A percentile compares a stretch with the other conserved stretches of the same genome.
phyloP scores from a whole-genome alignment of 768 basidiomycete genomes.

The Tylopilus felleus region DNA sequence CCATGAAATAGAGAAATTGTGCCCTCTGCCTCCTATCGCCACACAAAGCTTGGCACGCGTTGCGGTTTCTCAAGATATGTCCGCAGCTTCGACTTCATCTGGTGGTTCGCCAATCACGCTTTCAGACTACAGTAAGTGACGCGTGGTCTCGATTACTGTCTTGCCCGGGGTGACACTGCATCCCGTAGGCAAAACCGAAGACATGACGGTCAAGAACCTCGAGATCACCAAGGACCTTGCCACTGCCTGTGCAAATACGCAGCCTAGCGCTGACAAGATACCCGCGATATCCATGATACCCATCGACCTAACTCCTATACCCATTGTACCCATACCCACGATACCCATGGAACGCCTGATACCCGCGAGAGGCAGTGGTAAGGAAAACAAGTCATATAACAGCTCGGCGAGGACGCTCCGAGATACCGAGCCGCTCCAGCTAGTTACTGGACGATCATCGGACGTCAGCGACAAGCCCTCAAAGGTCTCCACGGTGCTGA shows the following conservation, averaged over 20 bases:
- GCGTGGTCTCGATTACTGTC: neutral
- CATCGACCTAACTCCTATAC: neutral
- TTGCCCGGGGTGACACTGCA: neutral
- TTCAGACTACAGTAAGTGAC: constrained; percentile 5
- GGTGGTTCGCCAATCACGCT: neutral
- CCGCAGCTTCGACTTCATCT: neutral
- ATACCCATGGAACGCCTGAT: constrained; percentile 4
- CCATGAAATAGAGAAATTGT: neutral
- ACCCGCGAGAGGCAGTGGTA: constrained; percentile 1
- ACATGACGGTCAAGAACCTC: neutral
- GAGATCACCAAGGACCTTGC: constrained; percentile 1
- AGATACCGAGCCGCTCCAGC: neutral
- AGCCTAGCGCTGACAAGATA: constrained; percentile 7
- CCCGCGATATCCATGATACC: constrained; percentile 8
- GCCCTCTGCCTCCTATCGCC: neutral
- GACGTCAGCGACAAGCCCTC: constrained; percentile 4
- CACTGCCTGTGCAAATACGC: neutral
- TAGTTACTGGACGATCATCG: neutral
- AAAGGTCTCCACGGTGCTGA: neutral
- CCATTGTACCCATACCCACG: neutral
- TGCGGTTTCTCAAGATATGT: neutral
- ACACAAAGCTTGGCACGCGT: neutral
- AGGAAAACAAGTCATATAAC: constrained; percentile 16
- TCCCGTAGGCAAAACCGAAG: neutral
- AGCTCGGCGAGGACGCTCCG: constrained; percentile 4